Percentiles rank a stretch among this genome's conserved stretches.
phyloP scores from a whole-genome alignment of 371 early-diverging fungal species.

The Mucor piriformis region DNA sequence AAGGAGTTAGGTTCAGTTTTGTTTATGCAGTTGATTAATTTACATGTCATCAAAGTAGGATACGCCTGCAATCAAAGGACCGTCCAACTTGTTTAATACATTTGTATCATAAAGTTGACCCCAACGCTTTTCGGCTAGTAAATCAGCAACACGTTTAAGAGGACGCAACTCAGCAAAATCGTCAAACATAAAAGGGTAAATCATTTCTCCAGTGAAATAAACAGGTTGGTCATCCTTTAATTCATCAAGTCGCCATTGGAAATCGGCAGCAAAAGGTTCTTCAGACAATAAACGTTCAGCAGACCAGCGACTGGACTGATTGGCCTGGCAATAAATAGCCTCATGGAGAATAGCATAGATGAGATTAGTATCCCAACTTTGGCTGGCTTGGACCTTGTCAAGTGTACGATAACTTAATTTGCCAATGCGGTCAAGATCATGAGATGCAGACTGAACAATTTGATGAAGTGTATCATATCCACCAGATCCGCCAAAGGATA shows the following conservation, averaged over 20 bases:
- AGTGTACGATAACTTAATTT: constrained; percentile 57
- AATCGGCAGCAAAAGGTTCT: constrained; percentile 47
- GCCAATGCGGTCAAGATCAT: constrained; percentile 54
- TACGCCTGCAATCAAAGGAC: constrained; percentile 69
- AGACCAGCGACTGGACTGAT: constrained; percentile 66
- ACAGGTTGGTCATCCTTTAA: constrained; percentile 35
- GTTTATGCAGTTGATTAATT: neutral
- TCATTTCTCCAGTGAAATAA: constrained; percentile 65
- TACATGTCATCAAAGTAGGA: constrained; percentile 77
- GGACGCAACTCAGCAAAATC: constrained; percentile 69
- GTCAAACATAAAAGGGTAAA: constrained; percentile 80
- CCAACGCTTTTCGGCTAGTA: constrained; percentile 65
- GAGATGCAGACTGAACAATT: constrained; percentile 53
- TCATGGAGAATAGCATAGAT: constrained; percentile 76
- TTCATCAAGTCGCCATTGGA: constrained; percentile 55
- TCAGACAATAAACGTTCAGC: constrained; percentile 62
- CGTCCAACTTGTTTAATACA: constrained; percentile 48
- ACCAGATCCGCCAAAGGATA: constrained; percentile 66
- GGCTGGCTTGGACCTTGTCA: constrained; percentile 39
- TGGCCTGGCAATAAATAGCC: constrained; percentile 69
- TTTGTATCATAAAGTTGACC: constrained; percentile 61
- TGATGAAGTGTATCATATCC: constrained; percentile 71
- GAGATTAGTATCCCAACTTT: constrained; percentile 65
- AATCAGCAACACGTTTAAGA: constrained; percentile 63
- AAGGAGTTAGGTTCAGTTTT: neutral